These are phyloP conservation scores for Piper longum DNA, from an alignment of 164 flowering plant species.

Conservation along the genomic window DNA sequence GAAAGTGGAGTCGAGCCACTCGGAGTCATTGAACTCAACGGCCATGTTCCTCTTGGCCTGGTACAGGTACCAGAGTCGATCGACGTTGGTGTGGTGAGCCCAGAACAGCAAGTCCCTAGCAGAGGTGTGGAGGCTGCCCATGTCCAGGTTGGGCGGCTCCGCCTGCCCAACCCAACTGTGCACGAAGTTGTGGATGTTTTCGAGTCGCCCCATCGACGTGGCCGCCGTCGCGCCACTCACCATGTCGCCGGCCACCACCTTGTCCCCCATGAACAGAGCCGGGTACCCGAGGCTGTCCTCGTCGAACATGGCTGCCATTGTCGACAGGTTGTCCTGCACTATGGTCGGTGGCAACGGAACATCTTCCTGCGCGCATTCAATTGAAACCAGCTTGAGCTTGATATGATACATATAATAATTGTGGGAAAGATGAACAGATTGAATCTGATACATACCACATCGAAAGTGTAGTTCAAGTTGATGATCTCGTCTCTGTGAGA, in stretches of 20 bases:
- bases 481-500: background rate
- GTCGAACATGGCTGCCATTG: background rate
- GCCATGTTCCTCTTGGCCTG: background rate
- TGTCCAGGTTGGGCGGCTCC: background rate
- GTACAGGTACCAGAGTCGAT: slow-evolving; percentile 4
- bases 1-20: slow-evolving; percentile 5
- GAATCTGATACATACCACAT: background rate
- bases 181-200: slow-evolving; percentile 2
- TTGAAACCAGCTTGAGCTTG: no score
- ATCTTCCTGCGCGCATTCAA: background rate
- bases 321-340: no score
- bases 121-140: slow-evolving; percentile 7
- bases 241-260: background rate
- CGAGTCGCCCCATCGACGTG: background rate
- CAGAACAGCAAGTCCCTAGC: slow-evolving; percentile 6
- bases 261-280: slow-evolving; percentile 5
- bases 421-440: no score
- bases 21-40: slow-evolving; percentile 2
- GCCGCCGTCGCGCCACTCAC: background rate
- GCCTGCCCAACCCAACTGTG: slow-evolving; percentile 4
- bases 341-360: background rate
- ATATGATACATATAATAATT: no score
- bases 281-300: background rate
- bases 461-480: background rate
- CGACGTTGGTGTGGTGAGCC: slow-evolving; percentile 7